Percentiles rank a stretch among this genome's conserved stretches.
Evolutionary conservation across 108 stramenopile genomes (phyloP).

Genomic region (Cyclostephanos tholiformis): DNA sequence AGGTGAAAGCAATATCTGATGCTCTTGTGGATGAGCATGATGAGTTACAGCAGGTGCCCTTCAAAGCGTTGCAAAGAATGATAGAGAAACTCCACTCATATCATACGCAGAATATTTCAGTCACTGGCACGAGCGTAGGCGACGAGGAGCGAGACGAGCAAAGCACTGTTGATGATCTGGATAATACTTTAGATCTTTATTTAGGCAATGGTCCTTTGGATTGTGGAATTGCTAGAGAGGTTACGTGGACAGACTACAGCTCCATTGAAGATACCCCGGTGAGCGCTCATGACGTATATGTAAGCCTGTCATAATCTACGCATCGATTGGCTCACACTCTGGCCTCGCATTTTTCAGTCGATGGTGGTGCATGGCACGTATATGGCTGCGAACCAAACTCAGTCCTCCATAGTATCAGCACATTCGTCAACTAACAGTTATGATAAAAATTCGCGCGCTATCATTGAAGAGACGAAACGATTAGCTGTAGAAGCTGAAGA

Average conservation of each 20-base stretch:
- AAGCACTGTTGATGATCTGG: background rate
- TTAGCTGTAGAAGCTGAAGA: background rate
- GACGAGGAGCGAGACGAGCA: background rate
- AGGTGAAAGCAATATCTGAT: background rate
- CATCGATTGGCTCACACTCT: background rate
- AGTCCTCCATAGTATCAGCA: background rate
- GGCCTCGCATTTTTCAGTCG: background rate
- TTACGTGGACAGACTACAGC: background rate
- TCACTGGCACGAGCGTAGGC: background rate
- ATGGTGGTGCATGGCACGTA: background rate
- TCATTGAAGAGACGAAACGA: background rate
- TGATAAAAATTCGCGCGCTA: background rate
- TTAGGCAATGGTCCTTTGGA: background rate
- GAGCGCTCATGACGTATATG: background rate
- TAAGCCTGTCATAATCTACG: background rate
- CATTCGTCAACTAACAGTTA: background rate
- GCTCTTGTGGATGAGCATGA: background rate
- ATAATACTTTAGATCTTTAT: background rate
- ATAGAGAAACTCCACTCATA: background rate
- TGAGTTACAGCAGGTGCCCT: background rate
- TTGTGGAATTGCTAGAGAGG: background rate
- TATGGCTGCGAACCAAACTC: background rate
- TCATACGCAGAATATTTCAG: background rate
- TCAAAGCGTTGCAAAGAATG: background rate
- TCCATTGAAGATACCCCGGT: background rate